Percentiles rank a stretch among this genome's conserved stretches.
These are phyloP conservation scores for Tolypocladium guangdongense DNA, from an alignment of 2,329 filamentous ascomycete species.

Conservation along the genomic window DNA sequence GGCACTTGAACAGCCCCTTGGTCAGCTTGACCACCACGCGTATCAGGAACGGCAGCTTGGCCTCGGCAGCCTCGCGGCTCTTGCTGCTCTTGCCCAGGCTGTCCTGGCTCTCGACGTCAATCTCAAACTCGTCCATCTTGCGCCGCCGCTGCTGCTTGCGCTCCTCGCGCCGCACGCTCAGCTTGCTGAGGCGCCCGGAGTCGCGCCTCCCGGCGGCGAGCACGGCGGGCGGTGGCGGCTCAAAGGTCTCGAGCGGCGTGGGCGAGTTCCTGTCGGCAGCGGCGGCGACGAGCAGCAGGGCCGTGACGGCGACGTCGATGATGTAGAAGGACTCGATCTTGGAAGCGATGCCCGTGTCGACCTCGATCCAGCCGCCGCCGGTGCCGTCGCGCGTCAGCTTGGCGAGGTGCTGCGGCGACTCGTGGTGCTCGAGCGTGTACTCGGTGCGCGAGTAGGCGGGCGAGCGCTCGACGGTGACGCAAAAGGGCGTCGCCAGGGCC, in stretches of 20 bases:
- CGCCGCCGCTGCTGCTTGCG: slow-evolving; percentile 20
- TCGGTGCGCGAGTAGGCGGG: slow-evolving; percentile 50
- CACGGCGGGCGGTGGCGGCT: slow-evolving; percentile 38
- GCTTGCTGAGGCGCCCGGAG: slow-evolving; percentile 14
- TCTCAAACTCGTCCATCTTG: slow-evolving; percentile 44
- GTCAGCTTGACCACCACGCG: slow-evolving; percentile 39
- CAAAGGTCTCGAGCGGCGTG: slow-evolving; percentile 39
- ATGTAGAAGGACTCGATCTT: slow-evolving; percentile 51
- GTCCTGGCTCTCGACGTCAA: slow-evolving; percentile 53
- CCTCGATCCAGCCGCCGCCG: slow-evolving; percentile 47
- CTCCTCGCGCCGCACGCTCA: slow-evolving; percentile 18
- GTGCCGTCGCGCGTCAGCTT: slow-evolving; percentile 50
- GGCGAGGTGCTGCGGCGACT: slow-evolving; percentile 49
- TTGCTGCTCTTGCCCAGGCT: slow-evolving; percentile 24
- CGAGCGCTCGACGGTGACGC: slow-evolving; percentile 45
- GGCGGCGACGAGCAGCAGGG: slow-evolving; percentile 48
- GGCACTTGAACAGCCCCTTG: slow-evolving; percentile 43
- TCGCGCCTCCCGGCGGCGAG: slow-evolving; percentile 12
- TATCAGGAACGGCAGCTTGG: slow-evolving; percentile 39
- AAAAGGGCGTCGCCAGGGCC: slow-evolving; percentile 51
- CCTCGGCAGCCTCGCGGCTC: slow-evolving; percentile 27
- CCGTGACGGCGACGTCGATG: slow-evolving; percentile 50
- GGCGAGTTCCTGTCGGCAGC: slow-evolving; percentile 39
- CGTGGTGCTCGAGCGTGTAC: slow-evolving; percentile 55
- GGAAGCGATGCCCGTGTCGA: slow-evolving; percentile 49